Base-by-base conservation (phyloP, 2,329 filamentous ascomycete genomes). In the Westerdykella aurantiaca region DNA sequence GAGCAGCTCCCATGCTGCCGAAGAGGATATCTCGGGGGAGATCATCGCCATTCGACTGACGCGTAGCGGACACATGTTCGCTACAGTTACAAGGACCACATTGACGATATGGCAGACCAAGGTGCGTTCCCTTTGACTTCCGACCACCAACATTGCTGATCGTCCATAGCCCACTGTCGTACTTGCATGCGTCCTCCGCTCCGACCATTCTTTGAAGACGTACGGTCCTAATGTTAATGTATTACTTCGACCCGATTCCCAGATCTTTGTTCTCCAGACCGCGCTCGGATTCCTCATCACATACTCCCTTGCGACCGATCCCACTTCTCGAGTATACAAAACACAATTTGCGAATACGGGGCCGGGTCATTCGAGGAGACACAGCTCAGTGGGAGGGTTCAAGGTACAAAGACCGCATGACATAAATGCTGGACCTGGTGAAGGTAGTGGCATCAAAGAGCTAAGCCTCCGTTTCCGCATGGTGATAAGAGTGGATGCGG, bases 21-120 rank as follows among this genome's bases (percentile, higher is more conserved):
- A 69, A 44, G 60, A 66, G 33, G 60, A 68, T 43, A 53, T 69
- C 18, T 58, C 79, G 74, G 60, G 85, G 85, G 61, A 79, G 77
- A 81, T 96, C 43, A 71, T 88, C 49, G 86, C 86, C 6, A 73
- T 95, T 42, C 81, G 82, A 51, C 79, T 89, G 34, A 86, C 90
- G 2, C 81, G 90, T 37, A 83, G 79, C 44, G 90, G 90, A 34
- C 85, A 90, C 58, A 72, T 86, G 49, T 96, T 98, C 69, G 87
- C 87, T 41, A 88, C 88, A 38, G 88, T 96, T 61, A 96, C 91
- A 1, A 73, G 79, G 5, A 86, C 86, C 2, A 86, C 86, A 11
- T 81, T 98, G 66, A 88, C 86, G n/a, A 78, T 98, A 53, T 98
- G 93, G 93, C 93, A 98, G 71, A 91, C 88, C 43, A 91, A 91